Percentiles rank a stretch among this genome's conserved stretches.
phyloP scores from a whole-genome alignment of 164 flowering plant genomes.

The Vitis cinerea region DNA sequence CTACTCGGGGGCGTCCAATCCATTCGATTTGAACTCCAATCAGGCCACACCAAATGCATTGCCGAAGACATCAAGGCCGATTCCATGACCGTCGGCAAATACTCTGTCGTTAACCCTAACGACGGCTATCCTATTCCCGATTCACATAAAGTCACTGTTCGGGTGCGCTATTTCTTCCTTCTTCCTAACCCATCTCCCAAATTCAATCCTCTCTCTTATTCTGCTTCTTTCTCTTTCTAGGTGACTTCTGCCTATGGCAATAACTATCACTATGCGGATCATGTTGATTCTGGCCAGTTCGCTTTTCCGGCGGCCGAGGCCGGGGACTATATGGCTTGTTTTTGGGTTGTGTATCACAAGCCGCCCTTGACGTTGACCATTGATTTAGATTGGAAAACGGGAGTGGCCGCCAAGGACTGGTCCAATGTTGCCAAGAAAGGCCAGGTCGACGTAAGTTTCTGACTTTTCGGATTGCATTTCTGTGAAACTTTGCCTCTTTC shows the following conservation, averaged over 20 bases:
- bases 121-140: slow-evolving; percentile 51
- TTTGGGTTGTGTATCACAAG: slow-evolving; percentile 44
- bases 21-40: slow-evolving; percentile 52
- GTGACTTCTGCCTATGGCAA: slow-evolving; percentile 56
- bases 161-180: slow-evolving; percentile 29
- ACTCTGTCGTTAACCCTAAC: slow-evolving; percentile 54
- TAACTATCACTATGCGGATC: slow-evolving; percentile 45
- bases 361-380: slow-evolving; percentile 37
- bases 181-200: not conserved
- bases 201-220: not conserved
- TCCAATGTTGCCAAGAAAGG: slow-evolving; percentile 66
- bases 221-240: slow-evolving; percentile 23
- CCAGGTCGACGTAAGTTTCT: slow-evolving; percentile 48
- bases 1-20: slow-evolving; percentile 25
- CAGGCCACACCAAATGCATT: slow-evolving; percentile 64
- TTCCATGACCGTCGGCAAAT: slow-evolving; percentile 67
- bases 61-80: slow-evolving; percentile 59
- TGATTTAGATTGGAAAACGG: slow-evolving; percentile 78
- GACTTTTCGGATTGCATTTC: too few species aligned
- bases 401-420: slow-evolving; percentile 73
- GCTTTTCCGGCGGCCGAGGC: slow-evolving; percentile 53
- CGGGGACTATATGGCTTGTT: slow-evolving; percentile 66
- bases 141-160: slow-evolving; percentile 51
- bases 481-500: not conserved
- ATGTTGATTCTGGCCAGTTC: slow-evolving; percentile 56